phyloP scores from a whole-genome alignment of 345 rosid genomes.

The Hirschfeldia incana region DNA sequence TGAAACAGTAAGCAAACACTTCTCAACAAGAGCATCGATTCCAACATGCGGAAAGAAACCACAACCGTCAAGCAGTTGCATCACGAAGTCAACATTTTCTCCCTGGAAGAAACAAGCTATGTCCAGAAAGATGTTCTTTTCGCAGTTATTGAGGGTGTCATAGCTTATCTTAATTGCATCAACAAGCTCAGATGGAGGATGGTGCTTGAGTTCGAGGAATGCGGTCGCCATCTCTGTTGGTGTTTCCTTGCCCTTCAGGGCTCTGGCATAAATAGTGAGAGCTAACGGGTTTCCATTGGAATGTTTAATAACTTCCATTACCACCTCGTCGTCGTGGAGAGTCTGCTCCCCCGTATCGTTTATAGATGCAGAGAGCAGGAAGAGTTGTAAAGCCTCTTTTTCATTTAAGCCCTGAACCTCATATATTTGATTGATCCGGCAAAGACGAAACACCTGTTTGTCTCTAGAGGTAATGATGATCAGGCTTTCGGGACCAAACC shows the following conservation, averaged over 20 bases:
- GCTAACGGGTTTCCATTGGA: conserved; percentile 35
- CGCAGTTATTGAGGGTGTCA: no score
- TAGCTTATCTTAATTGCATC: no score
- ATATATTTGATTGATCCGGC: not conserved
- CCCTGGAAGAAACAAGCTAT: no score
- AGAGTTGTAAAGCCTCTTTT: not conserved
- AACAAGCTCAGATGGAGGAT: no score
- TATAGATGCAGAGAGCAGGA: not conserved
- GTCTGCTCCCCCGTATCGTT: not conserved
- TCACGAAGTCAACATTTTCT: no score
- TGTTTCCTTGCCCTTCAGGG: not conserved
- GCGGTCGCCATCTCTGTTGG: not conserved
- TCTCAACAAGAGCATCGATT: no score
- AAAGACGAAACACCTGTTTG: not conserved
- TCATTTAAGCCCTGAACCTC: not conserved
- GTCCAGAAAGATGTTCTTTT: no score
- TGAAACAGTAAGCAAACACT: no score
- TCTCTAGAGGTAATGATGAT: conserved; percentile 26
- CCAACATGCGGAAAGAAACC: no score
- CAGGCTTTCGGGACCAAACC: conserved; percentile 13
- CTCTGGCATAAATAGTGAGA: not conserved
- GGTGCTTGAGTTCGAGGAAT: no score
- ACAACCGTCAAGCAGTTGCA: no score
- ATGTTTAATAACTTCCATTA: not conserved
- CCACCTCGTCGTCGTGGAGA: not conserved